phyloP scores from a whole-genome alignment of 352 stramenopile genomes.

The Phytophthora constricta region DNA sequence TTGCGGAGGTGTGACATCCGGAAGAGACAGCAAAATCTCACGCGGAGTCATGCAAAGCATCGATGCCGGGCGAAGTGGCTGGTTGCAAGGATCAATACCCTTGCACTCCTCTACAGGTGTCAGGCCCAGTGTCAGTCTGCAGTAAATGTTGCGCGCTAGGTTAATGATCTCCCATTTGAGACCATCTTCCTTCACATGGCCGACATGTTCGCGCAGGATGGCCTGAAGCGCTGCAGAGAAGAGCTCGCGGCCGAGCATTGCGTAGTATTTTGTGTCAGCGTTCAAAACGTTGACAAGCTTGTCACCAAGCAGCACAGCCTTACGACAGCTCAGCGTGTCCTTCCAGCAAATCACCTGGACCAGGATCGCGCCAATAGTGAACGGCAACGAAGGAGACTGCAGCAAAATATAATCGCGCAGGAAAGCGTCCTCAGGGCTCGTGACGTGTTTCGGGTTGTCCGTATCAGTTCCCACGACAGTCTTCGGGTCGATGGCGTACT shows the following conservation, averaged over 20 bases:
- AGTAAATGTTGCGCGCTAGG: constrained; percentile 85
- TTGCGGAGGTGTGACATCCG: constrained; percentile 45
- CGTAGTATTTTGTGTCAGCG: constrained; percentile 42
- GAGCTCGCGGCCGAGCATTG: constrained; percentile 61
- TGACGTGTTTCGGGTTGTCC: constrained; percentile 80
- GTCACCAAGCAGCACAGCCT: constrained; percentile 61
- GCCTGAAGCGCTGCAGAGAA: constrained; percentile 65
- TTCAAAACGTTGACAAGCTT: constrained; percentile 72
- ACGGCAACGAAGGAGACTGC: constrained; percentile 51
- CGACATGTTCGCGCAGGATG: constrained; percentile 61
- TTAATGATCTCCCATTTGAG: constrained; percentile 89
- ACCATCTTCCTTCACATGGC: constrained; percentile 79
- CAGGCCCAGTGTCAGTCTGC: constrained; percentile 65
- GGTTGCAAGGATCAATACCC: constrained; percentile 82
- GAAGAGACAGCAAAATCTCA: constrained; percentile 67
- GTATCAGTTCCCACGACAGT: constrained; percentile 75
- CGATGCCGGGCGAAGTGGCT: constrained; percentile 54
- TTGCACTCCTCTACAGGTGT: constrained; percentile 81
- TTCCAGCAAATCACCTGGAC: constrained; percentile 76
- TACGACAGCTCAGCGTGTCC: constrained; percentile 73
- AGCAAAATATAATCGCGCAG: constrained; percentile 71
- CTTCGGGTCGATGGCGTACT: constrained; percentile 75
- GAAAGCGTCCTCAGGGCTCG: constrained; percentile 58
- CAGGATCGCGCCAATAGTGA: constrained; percentile 57
- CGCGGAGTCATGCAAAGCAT: constrained; percentile 55